phyloP scores from a whole-genome alignment of 2,329 filamentous ascomycete species.

The Aspergillus ruber region DNA sequence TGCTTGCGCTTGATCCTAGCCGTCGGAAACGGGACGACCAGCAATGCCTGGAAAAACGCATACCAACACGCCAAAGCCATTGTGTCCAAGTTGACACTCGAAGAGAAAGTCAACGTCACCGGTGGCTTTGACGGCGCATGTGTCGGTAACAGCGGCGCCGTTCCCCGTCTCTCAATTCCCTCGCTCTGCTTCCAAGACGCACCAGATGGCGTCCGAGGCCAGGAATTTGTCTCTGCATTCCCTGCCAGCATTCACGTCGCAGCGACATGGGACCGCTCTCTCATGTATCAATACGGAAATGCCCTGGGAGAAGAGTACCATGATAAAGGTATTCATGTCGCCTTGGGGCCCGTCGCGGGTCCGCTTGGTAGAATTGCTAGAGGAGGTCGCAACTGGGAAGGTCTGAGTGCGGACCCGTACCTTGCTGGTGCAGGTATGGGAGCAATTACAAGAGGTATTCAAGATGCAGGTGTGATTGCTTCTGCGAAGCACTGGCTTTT shows the following conservation, averaged over 20 bases:
- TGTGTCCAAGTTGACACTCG: slow-evolving; percentile 13
- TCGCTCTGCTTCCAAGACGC: slow-evolving; percentile 26
- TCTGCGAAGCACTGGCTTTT: slow-evolving; percentile 43
- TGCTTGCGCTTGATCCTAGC: background rate
- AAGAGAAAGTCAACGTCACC: slow-evolving; percentile 23
- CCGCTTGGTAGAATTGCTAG: slow-evolving; percentile 31
- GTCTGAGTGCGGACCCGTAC: slow-evolving; percentile 40
- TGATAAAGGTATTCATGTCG: slow-evolving; percentile 33
- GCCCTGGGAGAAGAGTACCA: slow-evolving; percentile 50
- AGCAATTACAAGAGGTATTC: slow-evolving; percentile 48
- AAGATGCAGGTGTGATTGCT: slow-evolving; percentile 44
- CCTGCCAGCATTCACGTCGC: slow-evolving; percentile 66
- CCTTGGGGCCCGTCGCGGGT: slow-evolving; percentile 39
- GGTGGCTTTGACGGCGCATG: slow-evolving; percentile 19
- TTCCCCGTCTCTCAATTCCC: slow-evolving; percentile 22
- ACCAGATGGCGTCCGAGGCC: slow-evolving; percentile 54
- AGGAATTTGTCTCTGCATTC: slow-evolving; percentile 66
- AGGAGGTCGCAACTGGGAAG: slow-evolving; percentile 33
- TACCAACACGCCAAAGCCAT: slow-evolving; percentile 9
- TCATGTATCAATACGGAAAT: slow-evolving; percentile 48
- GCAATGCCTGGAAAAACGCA: slow-evolving; percentile 15
- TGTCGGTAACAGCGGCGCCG: slow-evolving; percentile 26
- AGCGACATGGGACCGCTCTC: slow-evolving; percentile 52
- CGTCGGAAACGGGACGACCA: background rate
- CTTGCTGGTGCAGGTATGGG: slow-evolving; percentile 39